A percentile compares a stretch with the other conserved stretches of the same genome.
These are phyloP conservation scores for Eimeria tenella DNA, from an alignment of 169 alveolate species.

Conservation along the genomic window DNA sequence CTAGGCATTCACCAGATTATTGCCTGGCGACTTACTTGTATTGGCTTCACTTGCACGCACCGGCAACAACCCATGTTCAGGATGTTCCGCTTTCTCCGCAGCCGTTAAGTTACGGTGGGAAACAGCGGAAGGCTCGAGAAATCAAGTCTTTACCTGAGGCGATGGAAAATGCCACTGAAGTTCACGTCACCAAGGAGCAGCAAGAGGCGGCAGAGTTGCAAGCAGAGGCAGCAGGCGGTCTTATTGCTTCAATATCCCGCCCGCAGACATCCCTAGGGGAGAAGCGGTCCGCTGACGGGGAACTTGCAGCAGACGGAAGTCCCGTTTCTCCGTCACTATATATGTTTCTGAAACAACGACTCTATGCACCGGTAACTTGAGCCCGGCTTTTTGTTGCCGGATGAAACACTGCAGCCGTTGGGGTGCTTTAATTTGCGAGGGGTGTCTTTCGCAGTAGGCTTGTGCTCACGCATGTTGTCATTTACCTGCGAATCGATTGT, in stretches of 20 bases:
- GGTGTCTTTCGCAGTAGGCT: too few relatives aligned
- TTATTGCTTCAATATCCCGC: conserved; percentile 41
- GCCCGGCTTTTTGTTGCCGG: not conserved
- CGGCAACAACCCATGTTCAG: conserved; percentile 90
- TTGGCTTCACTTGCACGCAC: conserved; percentile 91
- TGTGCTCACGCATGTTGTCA: too few relatives aligned
- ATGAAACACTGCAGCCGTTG: too few relatives aligned
- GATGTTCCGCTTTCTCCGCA: conserved; percentile 88
- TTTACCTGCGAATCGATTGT: too few relatives aligned
- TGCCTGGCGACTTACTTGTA: conserved; percentile 91
- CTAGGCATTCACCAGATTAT: conserved; percentile 90
- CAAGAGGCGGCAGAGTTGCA: conserved; percentile 47
- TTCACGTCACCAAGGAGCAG: conserved; percentile 64
- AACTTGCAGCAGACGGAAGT: conserved; percentile 53
- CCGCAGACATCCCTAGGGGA: conserved; percentile 71
- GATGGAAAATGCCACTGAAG: conserved; percentile 60
- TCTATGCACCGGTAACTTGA: conserved; percentile 75
- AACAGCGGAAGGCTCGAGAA: conserved; percentile 39
- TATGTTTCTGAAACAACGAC: conserved; percentile 77
- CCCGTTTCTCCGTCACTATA: conserved; percentile 62
- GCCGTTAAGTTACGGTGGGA: conserved; percentile 76
- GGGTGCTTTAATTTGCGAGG: too few relatives aligned
- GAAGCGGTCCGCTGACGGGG: conserved; percentile 71
- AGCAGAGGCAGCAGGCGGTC: conserved; percentile 55
- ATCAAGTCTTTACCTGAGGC: conserved; percentile 40